These are phyloP conservation scores for Ceratocystis variospora DNA, from an alignment of 2,329 filamentous ascomycete genomes.

Conservation along the genomic window DNA sequence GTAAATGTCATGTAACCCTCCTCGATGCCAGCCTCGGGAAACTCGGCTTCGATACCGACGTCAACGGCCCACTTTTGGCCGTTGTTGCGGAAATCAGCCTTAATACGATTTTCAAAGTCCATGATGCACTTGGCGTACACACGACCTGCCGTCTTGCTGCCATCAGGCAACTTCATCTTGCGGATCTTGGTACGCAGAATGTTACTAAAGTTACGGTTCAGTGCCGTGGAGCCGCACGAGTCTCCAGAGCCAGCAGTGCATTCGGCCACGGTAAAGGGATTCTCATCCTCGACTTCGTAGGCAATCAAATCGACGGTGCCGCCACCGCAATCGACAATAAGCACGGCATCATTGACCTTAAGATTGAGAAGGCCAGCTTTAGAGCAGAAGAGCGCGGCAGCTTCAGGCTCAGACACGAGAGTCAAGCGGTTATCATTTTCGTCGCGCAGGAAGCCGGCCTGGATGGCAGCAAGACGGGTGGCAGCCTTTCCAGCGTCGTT, in stretches of 20 bases:
- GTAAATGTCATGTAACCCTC: conserved; percentile 99
- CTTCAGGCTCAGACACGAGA: conserved; percentile 89
- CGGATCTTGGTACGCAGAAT: conserved; percentile 94
- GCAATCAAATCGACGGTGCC: conserved; percentile 98
- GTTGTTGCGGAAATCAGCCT: conserved; percentile 98
- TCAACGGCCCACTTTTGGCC: conserved; percentile 98
- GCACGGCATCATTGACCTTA: conserved; percentile 94
- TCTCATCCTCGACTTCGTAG: conserved; percentile 96
- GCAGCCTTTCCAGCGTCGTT: conserved; percentile 97
- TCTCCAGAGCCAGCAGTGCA: conserved; percentile 96
- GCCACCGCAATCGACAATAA: conserved; percentile 96
- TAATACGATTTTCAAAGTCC: conserved; percentile 99
- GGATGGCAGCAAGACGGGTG: conserved; percentile 86
- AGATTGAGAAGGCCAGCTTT: conserved; percentile 92
- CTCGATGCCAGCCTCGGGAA: conserved; percentile 93
- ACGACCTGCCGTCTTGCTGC: conserved; percentile 91
- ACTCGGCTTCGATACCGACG: conserved; percentile 95
- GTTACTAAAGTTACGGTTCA: conserved; percentile 97
- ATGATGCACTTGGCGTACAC: conserved; percentile 99
- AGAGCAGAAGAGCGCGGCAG: conserved; percentile 91
- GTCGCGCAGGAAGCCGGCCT: conserved; percentile 89
- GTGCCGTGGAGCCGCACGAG: conserved; percentile 92
- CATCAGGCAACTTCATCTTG: conserved; percentile 97
- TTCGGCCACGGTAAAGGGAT: conserved; percentile 90
- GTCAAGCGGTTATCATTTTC: conserved; percentile 96